Evolutionary conservation across 176 grass and related monocot genomes (phyloP), one percentile per base, ranked within the genome.

Genomic region (Themeda triandra): DNA sequence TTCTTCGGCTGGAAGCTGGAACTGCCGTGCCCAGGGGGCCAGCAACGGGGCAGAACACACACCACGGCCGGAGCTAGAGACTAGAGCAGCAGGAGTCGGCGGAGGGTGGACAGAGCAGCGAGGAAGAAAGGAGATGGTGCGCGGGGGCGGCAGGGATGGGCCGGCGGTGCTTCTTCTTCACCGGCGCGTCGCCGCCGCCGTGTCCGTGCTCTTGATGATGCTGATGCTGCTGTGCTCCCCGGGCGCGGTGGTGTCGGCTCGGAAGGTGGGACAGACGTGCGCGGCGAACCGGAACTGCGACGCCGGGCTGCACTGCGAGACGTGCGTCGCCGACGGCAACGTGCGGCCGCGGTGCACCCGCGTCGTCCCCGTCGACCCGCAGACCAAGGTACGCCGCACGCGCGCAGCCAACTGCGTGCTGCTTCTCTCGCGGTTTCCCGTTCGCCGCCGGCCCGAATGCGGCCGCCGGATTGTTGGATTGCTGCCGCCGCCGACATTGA

Each of bases 281-380:
- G 79, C 90, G 74, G 1, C 13, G 44, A 32, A 72, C 60, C 68
- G 83, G 48, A 98, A 92, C 91, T 98, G 96, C 86, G 87, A 80
- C 87, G 86, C 87, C 1, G 93, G 96, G 13, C 88, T 95, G 53
- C 96, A 94, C 83, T 98, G 96, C 91, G 91, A 95, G 91, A 95
- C 91, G 37, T 98, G 96, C 91, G 44, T 94, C 0, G 88, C 91
- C 11, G 71, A 87, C 83, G 83, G 91, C 74, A 87, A 92, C 81
- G n/a, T 90, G 3, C 89, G 87, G 2, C 87, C 83, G 13, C 88
- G 96, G 6, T 98, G 96, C 89, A 98, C 96, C 66, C 87, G 93
- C 15, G 82, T 98, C 37, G 14, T 9, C 48, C 93, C 96, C 35
- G 75, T 94, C 12, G 96, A 98, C 89, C 96, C 96, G 73, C 92